Conservation (phyloP, 768 basidiomycete species). For the Lepiota venenata region DNA sequence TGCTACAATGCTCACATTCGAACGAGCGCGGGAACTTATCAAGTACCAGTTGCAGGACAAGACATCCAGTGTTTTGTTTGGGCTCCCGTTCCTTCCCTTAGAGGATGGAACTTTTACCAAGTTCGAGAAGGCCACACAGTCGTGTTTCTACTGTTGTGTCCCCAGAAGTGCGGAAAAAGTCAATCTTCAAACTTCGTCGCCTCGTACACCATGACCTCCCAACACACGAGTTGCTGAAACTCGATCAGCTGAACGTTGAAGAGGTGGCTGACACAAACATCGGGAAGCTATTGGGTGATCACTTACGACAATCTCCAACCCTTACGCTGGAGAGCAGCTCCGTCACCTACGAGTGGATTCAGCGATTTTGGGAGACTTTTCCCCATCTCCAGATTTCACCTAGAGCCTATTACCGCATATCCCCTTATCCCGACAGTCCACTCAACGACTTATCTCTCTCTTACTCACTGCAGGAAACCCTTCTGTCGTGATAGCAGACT, state of each 20-base stretch:
- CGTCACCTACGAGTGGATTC: conserved; percentile 22
- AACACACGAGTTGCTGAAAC: background rate
- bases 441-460: conserved; percentile 25
- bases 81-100: conserved; percentile 33
- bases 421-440: conserved; percentile 31
- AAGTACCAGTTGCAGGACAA: conserved; percentile 21
- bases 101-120: conserved; percentile 27
- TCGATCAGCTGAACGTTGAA: conserved; percentile 1
- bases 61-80: conserved; percentile 20
- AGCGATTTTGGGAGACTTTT: conserved; percentile 28
- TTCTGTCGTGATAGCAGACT: conserved; percentile 21
- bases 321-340: background rate
- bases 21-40: conserved; percentile 23
- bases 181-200: conserved; percentile 21
- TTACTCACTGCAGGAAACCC: conserved; percentile 25
- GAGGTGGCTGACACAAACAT: background rate
- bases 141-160: conserved; percentile 28
- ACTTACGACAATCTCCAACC: background rate
- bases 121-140: conserved; percentile 16
- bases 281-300: background rate
- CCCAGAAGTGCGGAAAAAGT: conserved; percentile 1
- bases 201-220: conserved; percentile 1
- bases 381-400: conserved; percentile 10
- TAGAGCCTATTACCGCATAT: conserved; percentile 20
- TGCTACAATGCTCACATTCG: conserved; percentile 20